Conservation (phyloP, 768 basidiomycete genomes). For the Chalciporus sphaerocephalus region DNA sequence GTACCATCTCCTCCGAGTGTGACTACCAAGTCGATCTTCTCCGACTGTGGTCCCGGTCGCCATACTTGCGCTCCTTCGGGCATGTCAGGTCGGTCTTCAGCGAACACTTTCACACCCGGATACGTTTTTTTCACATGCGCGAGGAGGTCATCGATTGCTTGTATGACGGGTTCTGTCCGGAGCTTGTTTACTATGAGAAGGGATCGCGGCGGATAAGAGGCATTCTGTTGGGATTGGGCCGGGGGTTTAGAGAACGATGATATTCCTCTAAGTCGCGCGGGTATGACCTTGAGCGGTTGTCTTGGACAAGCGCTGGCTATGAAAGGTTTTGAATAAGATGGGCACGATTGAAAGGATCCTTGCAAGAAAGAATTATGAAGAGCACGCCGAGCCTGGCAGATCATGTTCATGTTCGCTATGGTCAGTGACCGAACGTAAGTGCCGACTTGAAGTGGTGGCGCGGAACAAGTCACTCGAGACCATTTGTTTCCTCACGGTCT, state of each 20-base stretch:
- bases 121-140: conserved; percentile 58
- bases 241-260: conserved; percentile 9
- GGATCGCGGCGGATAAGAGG: conserved; percentile 45
- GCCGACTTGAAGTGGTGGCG: conserved; percentile 2
- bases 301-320: neutral
- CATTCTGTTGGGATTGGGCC: conserved; percentile 18
- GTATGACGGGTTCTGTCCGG: conserved; percentile 70
- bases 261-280: conserved; percentile 9
- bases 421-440: no score
- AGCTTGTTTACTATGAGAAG: conserved; percentile 80
- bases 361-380: conserved; percentile 22
- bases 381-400: conserved; percentile 18
- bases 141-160: conserved; percentile 71
- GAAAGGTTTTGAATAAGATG: conserved; percentile 4
- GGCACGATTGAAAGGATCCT: conserved; percentile 2
- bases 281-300: neutral
- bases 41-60: conserved; percentile 48
- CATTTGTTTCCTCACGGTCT: conserved; percentile 5
- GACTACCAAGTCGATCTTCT: conserved; percentile 79
- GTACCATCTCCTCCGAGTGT: conserved; percentile 95
- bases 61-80: conserved; percentile 62
- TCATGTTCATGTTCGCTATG: conserved; percentile 16
- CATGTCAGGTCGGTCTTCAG: conserved; percentile 63
- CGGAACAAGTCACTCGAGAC: conserved; percentile 10
- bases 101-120: conserved; percentile 59